Evolutionary conservation across 495 filamentous ascomycete genomes (phyloP).

Genomic region (Xylaria bambusicola): DNA sequence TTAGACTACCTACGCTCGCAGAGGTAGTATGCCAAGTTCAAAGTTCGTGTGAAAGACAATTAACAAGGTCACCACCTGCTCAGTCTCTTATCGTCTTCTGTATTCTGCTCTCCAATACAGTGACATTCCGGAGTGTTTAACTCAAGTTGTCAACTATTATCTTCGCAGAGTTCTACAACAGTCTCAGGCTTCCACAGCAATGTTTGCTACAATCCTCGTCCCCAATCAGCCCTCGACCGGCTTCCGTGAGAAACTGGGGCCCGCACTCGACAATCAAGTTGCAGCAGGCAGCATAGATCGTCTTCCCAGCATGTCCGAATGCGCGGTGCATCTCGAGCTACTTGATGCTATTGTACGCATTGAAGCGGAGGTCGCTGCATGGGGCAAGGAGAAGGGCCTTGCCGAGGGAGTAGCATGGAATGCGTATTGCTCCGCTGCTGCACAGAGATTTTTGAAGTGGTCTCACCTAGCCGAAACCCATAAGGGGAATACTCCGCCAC

Average conservation of each 20-base stretch:
- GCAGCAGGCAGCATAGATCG: background rate
- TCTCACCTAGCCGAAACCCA: constrained; percentile 3
- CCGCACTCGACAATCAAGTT: background rate
- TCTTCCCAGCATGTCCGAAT: constrained; percentile 31
- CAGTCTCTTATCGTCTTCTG: background rate
- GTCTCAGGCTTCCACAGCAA: background rate
- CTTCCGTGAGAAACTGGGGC: constrained; percentile 6
- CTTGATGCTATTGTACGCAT: constrained; percentile 26
- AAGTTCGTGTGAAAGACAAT: background rate
- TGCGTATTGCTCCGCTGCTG: constrained; percentile 10
- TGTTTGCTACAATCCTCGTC: background rate
- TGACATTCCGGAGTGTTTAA: background rate
- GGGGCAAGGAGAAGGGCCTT: constrained; percentile 13
- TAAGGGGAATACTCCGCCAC: constrained; percentile 11
- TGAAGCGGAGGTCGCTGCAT: background rate
- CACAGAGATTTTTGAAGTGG: constrained; percentile 7
- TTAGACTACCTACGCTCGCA: background rate
- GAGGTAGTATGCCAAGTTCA: constrained; percentile 3
- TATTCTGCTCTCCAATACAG: constrained; percentile 1
- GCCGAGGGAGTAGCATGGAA: constrained; percentile 8
- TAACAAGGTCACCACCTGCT: background rate
- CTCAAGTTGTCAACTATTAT: constrained; percentile 5
- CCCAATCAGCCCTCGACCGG: constrained; percentile 1
- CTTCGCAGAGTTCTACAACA: constrained; percentile 1
- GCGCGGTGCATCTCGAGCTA: constrained; percentile 40